phyloP scores from a whole-genome alignment of 75 land plant genomes.

The Pseudotsuga menziesii region DNA sequence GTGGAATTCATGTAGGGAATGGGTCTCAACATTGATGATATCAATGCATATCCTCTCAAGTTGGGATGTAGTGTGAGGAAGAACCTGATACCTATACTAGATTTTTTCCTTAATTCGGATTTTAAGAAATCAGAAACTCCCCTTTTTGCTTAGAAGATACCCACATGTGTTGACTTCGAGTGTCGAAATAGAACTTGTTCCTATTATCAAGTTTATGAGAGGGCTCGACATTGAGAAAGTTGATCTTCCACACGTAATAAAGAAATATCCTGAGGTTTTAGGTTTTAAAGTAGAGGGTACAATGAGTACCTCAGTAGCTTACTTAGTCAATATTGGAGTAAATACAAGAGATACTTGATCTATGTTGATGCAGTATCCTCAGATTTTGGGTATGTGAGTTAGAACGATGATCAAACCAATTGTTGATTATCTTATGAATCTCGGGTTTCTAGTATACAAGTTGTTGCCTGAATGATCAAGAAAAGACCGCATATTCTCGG shows the following conservation, averaged over 20 bases:
- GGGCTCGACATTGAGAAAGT: conserved; percentile 63
- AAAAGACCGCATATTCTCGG: no score
- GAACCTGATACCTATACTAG: conserved; percentile 68
- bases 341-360: conserved; percentile 67
- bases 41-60: conserved; percentile 74
- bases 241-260: conserved; percentile 52
- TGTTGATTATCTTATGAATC: conserved; percentile 55
- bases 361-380: conserved; percentile 70
- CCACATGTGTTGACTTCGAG: conserved; percentile 65
- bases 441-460: no score
- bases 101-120: conserved; percentile 52
- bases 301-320: conserved; percentile 90
- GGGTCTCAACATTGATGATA: conserved; percentile 59
- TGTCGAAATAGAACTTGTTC: conserved; percentile 73
- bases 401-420: conserved; percentile 65
- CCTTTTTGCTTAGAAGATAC: conserved; percentile 54
- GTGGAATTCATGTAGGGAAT: conserved; percentile 58
- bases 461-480: no score
- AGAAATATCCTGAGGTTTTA: conserved; percentile 65
- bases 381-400: conserved; percentile 82
- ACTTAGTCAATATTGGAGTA: conserved; percentile 78
- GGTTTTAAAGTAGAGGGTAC: conserved; percentile 87
- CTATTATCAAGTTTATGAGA: conserved; percentile 61
- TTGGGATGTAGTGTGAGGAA: conserved; percentile 82
- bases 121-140: conserved; percentile 34